Percentiles rank a stretch among this genome's conserved stretches.
phyloP scores from a whole-genome alignment of 176 grass and related monocot species.

The Pharus latifolius region DNA sequence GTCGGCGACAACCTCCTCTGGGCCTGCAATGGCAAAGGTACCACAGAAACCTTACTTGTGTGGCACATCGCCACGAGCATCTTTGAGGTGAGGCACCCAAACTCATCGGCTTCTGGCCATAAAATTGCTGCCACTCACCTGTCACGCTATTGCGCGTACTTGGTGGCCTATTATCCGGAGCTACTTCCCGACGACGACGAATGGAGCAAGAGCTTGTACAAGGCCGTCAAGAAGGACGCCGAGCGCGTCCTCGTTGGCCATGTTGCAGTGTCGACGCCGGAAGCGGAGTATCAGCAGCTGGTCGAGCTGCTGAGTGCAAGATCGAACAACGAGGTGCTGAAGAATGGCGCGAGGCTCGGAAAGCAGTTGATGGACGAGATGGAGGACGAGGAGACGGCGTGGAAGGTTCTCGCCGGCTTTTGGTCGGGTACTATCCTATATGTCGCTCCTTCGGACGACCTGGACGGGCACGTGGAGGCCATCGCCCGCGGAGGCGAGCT shows the following conservation, averaged over 20 bases:
- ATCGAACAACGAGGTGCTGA: not conserved
- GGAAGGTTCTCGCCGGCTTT: not conserved
- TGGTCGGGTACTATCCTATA: conserved; percentile 2
- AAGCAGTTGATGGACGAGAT: not conserved
- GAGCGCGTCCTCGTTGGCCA: not conserved
- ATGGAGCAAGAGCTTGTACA: conserved; percentile 14
- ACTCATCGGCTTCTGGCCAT: too few species aligned
- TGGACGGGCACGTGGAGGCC: not conserved
- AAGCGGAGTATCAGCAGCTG: not conserved
- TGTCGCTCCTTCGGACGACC: not conserved
- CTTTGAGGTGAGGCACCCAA: too few species aligned
- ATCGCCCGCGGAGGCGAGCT: conserved; percentile 9
- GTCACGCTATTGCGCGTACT: too few species aligned
- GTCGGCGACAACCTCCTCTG: too few species aligned
- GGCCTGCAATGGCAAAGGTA: too few species aligned
- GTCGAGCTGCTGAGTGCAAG: not conserved
- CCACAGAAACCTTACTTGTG: too few species aligned
- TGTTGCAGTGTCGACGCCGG: not conserved
- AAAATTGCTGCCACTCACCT: too few species aligned
- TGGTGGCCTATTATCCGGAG: not conserved
- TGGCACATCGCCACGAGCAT: too few species aligned
- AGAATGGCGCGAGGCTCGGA: not conserved
- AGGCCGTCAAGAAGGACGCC: not conserved
- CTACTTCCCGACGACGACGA: not conserved
- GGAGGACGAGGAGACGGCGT: not conserved